phyloP scores from a whole-genome alignment of 2,329 filamentous ascomycete species.

The Alternaria alternata region DNA sequence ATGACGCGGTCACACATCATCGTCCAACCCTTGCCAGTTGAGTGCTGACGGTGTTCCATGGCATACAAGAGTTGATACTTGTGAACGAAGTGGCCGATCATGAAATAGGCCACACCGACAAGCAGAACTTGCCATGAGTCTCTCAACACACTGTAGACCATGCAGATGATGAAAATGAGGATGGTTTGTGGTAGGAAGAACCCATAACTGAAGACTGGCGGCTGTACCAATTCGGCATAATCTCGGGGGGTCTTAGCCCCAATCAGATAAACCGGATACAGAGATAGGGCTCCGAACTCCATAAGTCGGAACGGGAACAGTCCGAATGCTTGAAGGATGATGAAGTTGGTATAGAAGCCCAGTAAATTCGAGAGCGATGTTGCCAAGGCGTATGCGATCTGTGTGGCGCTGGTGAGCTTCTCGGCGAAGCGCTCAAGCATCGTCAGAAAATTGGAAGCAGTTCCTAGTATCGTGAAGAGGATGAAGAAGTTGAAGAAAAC shows the following conservation, averaged over 20 bases:
- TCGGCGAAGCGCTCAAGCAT: constrained; percentile 72
- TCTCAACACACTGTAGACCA: constrained; percentile 89
- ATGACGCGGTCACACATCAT: constrained; percentile 96
- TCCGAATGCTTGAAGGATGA: constrained; percentile 92
- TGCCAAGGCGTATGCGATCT: constrained; percentile 79
- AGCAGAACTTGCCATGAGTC: constrained; percentile 82
- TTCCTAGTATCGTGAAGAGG: constrained; percentile 87
- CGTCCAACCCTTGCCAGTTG: constrained; percentile 91
- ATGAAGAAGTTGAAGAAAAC: constrained; percentile 99
- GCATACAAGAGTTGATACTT: constrained; percentile 98
- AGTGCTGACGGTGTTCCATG: constrained; percentile 96
- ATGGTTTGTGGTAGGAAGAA: constrained; percentile 94
- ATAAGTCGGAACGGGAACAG: constrained; percentile 91
- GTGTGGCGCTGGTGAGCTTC: constrained; percentile 78
- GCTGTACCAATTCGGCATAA: constrained; percentile 80
- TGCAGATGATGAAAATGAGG: constrained; percentile 91
- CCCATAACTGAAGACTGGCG: constrained; percentile 91
- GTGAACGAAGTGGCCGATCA: constrained; percentile 86
- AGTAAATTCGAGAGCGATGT: constrained; percentile 76
- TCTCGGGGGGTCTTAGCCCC: constrained; percentile 88
- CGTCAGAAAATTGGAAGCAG: constrained; percentile 76
- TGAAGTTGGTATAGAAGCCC: constrained; percentile 90
- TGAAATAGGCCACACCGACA: constrained; percentile 83
- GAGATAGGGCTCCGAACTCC: constrained; percentile 83
- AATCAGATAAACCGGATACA: constrained; percentile 83